Conservation (phyloP, 768 basidiomycete genomes). For the Brasilioporus rufonigricans region DNA sequence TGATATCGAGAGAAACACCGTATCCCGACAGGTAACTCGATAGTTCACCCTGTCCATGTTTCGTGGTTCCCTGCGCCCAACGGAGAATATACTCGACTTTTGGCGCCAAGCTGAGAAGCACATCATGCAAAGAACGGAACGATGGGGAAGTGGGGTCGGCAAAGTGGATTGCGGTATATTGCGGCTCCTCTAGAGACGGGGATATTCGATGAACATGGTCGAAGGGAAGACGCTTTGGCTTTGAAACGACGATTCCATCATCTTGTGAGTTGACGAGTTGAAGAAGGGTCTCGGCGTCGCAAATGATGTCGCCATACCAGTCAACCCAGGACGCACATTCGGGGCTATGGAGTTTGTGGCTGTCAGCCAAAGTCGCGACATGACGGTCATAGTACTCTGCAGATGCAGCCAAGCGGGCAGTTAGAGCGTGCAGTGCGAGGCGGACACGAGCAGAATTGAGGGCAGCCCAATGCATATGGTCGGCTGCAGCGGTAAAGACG, state of each 20-base stretch:
- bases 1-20: conserved; percentile 88
- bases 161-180: conserved; percentile 75
- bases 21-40: conserved; percentile 74
- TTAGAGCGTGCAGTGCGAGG: conserved; percentile 73
- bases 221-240: conserved; percentile 56
- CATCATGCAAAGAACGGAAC: conserved; percentile 68
- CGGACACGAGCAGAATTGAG: conserved; percentile 64
- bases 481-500: conserved; percentile 38
- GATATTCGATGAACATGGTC: conserved; percentile 71
- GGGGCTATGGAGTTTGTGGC: conserved; percentile 24
- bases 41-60: conserved; percentile 37
- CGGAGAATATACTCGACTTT: conserved; percentile 74
- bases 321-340: conserved; percentile 76
- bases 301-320: conserved; percentile 76
- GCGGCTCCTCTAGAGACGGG: conserved; percentile 43
- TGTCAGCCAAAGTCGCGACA: conserved; percentile 25
- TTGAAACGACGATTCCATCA: conserved; percentile 27
- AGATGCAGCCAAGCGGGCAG: conserved; percentile 81
- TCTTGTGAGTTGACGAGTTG: conserved; percentile 51
- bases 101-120: conserved; percentile 51
- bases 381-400: conserved; percentile 64
- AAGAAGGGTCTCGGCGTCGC: conserved; percentile 59
- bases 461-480: conserved; percentile 46
- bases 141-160: conserved; percentile 61
- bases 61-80: conserved; percentile 22